Conservation (phyloP, 192 early-diverging fungal species). For the Mortierella hygrophila region DNA sequence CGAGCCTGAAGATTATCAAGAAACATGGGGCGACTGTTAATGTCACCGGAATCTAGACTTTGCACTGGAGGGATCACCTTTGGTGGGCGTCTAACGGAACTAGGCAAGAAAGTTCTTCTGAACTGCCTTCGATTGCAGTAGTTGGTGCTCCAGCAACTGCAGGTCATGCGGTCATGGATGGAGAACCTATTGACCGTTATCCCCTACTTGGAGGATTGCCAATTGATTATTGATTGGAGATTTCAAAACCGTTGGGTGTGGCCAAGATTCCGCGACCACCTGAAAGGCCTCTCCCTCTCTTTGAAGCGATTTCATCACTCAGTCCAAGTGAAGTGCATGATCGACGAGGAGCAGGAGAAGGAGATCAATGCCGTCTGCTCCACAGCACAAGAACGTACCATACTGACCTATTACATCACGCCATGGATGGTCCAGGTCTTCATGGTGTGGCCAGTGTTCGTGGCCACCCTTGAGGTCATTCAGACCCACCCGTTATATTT, state of each 20-base stretch:
- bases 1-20: background rate
- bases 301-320: background rate
- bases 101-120: background rate
- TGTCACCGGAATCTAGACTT: background rate
- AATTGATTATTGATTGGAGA: background rate
- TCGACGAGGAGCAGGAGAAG: background rate
- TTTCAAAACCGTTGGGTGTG: background rate
- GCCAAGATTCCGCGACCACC: background rate
- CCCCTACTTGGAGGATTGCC: background rate
- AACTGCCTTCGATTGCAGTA: background rate
- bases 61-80: accelerated
- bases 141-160: background rate
- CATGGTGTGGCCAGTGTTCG: too few species aligned
- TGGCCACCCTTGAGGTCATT: too few species aligned
- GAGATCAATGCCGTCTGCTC: background rate
- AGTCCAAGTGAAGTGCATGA: background rate
- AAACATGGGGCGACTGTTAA: background rate
- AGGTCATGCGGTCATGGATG: background rate
- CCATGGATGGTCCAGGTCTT: background rate
- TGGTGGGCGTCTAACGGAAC: background rate
- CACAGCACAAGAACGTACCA: background rate
- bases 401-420: background rate
- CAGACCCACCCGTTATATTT: too few species aligned
- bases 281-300: background rate
- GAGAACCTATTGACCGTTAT: background rate